Conservation (phyloP, 2,329 filamentous ascomycete genomes). For the Didymella segeticola region DNA sequence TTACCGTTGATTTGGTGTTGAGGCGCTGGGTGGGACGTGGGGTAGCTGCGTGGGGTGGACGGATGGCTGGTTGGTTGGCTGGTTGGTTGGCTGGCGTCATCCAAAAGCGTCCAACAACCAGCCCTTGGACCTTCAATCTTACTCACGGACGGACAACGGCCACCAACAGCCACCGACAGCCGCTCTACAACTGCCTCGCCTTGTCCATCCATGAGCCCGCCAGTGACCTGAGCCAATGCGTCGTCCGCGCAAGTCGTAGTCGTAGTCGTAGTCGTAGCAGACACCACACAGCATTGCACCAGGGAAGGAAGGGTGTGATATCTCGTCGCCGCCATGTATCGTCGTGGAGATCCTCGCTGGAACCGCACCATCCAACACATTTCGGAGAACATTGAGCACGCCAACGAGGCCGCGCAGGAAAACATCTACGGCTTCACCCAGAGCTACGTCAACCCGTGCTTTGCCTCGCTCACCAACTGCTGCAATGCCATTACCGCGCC, state of each 20-base stretch:
- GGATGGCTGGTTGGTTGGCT: slow-evolving; percentile 2
- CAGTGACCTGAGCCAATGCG: slow-evolving; percentile 21
- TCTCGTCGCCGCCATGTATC: slow-evolving; percentile 61
- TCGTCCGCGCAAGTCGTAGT: slow-evolving; percentile 2
- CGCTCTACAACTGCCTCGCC: no score
- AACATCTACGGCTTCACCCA: slow-evolving; percentile 90
- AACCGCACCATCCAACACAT: slow-evolving; percentile 94
- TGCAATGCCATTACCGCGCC: slow-evolving; percentile 73
- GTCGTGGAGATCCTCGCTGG: slow-evolving; percentile 78
- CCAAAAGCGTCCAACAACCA: no score
- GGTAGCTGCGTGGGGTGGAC: slow-evolving; percentile 7
- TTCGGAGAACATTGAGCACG: slow-evolving; percentile 86
- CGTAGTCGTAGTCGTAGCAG: neutral
- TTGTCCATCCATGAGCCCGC: slow-evolving; percentile 35
- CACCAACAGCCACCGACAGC: no score
- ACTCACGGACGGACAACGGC: no score
- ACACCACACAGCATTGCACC: no score
- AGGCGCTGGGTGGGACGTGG: slow-evolving; percentile 1
- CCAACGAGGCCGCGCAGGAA: slow-evolving; percentile 89
- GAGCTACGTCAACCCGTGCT: slow-evolving; percentile 81
- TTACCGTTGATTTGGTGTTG: neutral
- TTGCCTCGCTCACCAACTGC: slow-evolving; percentile 70
- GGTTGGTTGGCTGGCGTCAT: slow-evolving; percentile 5
- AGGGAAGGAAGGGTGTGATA: no score
- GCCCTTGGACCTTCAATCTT: neutral